These are phyloP conservation scores for Epichloe elymi DNA, from an alignment of 2,329 filamentous ascomycete species.

Conservation along the genomic window DNA sequence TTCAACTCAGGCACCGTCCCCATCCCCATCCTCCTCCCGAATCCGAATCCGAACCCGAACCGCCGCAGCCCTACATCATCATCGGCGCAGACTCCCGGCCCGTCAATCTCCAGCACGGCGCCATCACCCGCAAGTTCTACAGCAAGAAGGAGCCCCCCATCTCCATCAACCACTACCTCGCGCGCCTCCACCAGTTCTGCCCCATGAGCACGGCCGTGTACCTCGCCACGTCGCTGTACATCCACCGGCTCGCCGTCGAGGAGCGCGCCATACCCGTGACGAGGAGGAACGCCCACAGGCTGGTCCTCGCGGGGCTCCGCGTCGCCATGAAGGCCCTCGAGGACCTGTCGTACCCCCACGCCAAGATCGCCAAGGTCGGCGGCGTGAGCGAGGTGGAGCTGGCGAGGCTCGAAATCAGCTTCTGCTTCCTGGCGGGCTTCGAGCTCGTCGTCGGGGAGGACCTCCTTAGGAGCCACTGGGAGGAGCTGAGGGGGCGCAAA, in stretches of 20 bases:
- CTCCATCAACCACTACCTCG: constrained; percentile 68
- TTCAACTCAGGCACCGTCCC: constrained; percentile 30
- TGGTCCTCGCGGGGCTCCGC: constrained; percentile 70
- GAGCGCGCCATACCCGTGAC: constrained; percentile 73
- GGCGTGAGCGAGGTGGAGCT: constrained; percentile 76
- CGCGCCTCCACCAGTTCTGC: constrained; percentile 78
- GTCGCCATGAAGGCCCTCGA: constrained; percentile 94
- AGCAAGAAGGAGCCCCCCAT: constrained; percentile 79
- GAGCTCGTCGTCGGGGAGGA: constrained; percentile 48
- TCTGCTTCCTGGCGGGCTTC: constrained; percentile 77
- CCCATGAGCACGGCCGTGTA: constrained; percentile 92
- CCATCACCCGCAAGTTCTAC: constrained; percentile 87
- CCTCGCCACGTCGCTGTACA: constrained; percentile 77
- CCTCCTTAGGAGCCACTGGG: constrained; percentile 20
- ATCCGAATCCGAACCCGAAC: constrained; percentile 8
- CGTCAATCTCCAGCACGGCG: constrained; percentile 64
- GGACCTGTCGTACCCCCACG: constrained; percentile 77
- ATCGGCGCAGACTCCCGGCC: constrained; percentile 60
- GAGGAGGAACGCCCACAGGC: constrained; percentile 69
- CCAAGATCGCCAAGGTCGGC: constrained; percentile 72
- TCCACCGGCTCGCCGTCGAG: constrained; percentile 65
- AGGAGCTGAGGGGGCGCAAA: constrained; percentile 18
- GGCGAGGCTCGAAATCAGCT: constrained; percentile 74
- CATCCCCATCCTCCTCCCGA: too few relatives aligned
- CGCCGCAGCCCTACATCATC: constrained; percentile 40